These are phyloP conservation scores for Eucalyptus viminalis DNA, from an alignment of 345 rosid species.

Conservation along the genomic window DNA sequence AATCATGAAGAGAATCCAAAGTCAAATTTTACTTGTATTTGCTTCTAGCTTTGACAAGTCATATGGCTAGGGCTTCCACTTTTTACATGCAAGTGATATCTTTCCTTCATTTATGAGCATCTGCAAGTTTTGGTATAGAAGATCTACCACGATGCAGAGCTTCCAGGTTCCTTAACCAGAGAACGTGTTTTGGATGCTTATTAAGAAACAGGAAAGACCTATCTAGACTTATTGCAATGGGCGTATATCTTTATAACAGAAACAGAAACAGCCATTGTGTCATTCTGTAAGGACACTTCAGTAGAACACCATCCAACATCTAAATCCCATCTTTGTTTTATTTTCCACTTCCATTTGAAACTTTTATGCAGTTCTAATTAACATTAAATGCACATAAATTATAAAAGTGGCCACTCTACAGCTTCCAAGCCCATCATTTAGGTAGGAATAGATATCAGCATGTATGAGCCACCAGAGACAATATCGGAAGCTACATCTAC, in stretches of 20 bases:
- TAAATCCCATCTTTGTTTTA: background rate
- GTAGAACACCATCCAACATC: background rate
- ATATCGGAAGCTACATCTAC: background rate
- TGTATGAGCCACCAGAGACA: background rate
- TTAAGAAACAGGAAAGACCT: background rate
- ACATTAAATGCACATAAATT: background rate
- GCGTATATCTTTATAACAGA: background rate
- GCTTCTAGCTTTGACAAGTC: background rate
- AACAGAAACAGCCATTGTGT: background rate
- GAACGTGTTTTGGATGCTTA: background rate
- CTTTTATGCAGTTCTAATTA: background rate
- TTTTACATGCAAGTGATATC: background rate
- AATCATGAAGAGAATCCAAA: background rate
- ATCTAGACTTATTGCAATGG: background rate
- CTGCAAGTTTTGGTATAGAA: background rate
- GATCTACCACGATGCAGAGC: background rate
- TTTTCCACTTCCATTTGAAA: background rate
- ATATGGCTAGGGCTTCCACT: background rate
- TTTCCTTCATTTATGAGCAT: background rate
- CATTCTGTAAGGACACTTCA: background rate
- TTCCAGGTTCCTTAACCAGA: background rate
- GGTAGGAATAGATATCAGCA: background rate
- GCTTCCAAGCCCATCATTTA: background rate
- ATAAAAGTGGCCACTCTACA: background rate
- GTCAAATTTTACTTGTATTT: background rate